These are phyloP conservation scores for Irineochytrium annulatum DNA, from an alignment of 192 early-diverging fungal species.

Conservation along the genomic window DNA sequence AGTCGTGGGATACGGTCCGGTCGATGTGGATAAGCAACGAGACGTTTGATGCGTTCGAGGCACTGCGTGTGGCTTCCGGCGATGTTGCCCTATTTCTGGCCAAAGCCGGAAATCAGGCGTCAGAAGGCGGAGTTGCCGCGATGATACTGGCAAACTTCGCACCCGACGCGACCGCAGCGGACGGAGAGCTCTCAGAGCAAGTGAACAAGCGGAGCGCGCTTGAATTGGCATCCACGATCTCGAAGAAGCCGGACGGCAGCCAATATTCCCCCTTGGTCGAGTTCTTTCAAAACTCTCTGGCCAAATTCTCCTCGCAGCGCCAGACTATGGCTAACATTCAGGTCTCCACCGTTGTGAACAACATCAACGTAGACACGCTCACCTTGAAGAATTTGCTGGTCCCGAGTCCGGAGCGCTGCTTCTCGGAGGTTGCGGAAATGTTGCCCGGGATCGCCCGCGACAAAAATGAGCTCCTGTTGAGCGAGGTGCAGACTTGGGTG, in stretches of 20 bases:
- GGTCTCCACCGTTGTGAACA: conserved; percentile 40
- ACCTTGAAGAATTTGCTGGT: conserved; percentile 50
- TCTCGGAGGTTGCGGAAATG: conserved; percentile 49
- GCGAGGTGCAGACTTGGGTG: conserved; percentile 57
- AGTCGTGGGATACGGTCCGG: conserved; percentile 43
- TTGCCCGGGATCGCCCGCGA: conserved; percentile 52
- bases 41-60: conserved; percentile 33
- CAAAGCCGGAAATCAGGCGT: conserved; percentile 4
- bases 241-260: conserved; percentile 27
- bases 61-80: conserved; percentile 34
- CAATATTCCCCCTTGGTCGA: conserved; percentile 37
- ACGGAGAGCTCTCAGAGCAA: not conserved
- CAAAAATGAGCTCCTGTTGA: conserved; percentile 57
- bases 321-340: conserved; percentile 45
- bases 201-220: conserved; percentile 11
- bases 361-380: conserved; percentile 50
- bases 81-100: conserved; percentile 37
- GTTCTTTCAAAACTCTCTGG: conserved; percentile 47
- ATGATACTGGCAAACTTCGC: not conserved
- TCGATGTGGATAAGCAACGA: conserved; percentile 60
- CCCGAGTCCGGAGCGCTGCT: conserved; percentile 59
- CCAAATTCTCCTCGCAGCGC: conserved; percentile 43
- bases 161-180: not conserved
- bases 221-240: conserved; percentile 33
- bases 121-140: conserved; percentile 27